Percentiles rank a stretch among this genome's conserved stretches.
phyloP scores from a whole-genome alignment of 169 alveolate genomes.

The Theileria orientalis region DNA sequence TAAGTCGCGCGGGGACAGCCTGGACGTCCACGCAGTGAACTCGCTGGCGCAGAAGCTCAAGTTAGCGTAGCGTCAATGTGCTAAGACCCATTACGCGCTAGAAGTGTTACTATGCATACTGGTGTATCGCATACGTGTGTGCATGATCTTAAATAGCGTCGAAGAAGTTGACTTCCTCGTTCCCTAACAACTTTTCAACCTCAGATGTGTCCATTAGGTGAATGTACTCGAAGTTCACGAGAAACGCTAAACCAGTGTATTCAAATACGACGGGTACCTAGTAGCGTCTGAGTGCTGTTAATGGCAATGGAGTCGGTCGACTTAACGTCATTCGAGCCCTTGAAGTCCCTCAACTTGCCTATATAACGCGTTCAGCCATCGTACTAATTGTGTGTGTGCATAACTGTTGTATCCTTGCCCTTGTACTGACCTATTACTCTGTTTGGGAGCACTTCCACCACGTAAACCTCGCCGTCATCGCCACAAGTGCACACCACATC shows the following conservation, averaged over 20 bases:
- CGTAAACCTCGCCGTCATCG: constrained; percentile 44
- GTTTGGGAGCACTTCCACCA: constrained; percentile 35
- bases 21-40: background rate
- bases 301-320: constrained; percentile 46
- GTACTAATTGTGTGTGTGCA: too few relatives aligned
- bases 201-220: constrained; percentile 32
- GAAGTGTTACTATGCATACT: background rate
- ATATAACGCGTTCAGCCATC: background rate
- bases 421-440: constrained; percentile 31
- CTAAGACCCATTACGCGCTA: too few relatives aligned
- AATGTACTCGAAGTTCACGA: constrained; percentile 39
- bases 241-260: constrained; percentile 21
- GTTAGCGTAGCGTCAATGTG: too few relatives aligned
- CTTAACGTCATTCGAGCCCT: background rate
- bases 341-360: constrained; percentile 8
- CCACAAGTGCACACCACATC: constrained; percentile 42
- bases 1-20: background rate
- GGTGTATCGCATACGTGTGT: too few relatives aligned
- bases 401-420: too few relatives aligned
- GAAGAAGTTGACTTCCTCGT: constrained; percentile 22
- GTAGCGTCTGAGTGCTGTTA: background rate
- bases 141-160: constrained; percentile 25
- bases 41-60: background rate
- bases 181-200: constrained; percentile 11
- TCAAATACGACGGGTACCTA: constrained; percentile 20